Conservation (phyloP, 257 asterid genomes). For the Ilex aquifolium region DNA sequence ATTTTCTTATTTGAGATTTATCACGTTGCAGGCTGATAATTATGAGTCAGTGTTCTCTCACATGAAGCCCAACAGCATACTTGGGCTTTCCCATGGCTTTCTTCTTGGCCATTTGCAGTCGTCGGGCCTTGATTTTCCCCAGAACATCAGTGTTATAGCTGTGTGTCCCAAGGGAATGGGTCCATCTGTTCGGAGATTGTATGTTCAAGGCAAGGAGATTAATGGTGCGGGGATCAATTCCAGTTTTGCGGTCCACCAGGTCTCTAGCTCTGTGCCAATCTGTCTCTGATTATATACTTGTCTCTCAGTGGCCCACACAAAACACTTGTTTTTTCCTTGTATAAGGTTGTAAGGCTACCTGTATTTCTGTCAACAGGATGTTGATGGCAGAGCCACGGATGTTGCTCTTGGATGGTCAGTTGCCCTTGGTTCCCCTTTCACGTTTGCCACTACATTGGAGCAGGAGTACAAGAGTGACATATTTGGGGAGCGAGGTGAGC, state of each 20-base stretch:
- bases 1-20: constrained; percentile 3
- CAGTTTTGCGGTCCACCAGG: constrained; percentile 98
- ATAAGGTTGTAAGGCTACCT: background rate
- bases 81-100: constrained; percentile 97
- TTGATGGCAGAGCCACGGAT: constrained; percentile 96
- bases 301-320: background rate
- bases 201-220: constrained; percentile 91
- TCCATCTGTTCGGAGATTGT: constrained; percentile 95
- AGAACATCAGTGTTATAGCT: constrained; percentile 83
- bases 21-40: constrained; percentile 72
- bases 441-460: constrained; percentile 88
- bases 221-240: constrained; percentile 97
- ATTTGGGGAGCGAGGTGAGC: constrained; percentile 87
- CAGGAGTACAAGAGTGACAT: constrained; percentile 91
- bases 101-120: constrained; percentile 98
- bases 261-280: constrained; percentile 12
- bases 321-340: background rate
- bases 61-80: constrained; percentile 95
- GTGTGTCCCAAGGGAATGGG: constrained; percentile 99
- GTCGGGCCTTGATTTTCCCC: constrained; percentile 73
- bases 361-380: constrained; percentile 41
- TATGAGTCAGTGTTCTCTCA: constrained; percentile 76
- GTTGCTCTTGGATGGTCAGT: constrained; percentile 98
- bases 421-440: constrained; percentile 96
- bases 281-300: background rate